These are phyloP conservation scores for Hibiscus syriacus DNA, from an alignment of 345 rosid species.

Conservation along the genomic window DNA sequence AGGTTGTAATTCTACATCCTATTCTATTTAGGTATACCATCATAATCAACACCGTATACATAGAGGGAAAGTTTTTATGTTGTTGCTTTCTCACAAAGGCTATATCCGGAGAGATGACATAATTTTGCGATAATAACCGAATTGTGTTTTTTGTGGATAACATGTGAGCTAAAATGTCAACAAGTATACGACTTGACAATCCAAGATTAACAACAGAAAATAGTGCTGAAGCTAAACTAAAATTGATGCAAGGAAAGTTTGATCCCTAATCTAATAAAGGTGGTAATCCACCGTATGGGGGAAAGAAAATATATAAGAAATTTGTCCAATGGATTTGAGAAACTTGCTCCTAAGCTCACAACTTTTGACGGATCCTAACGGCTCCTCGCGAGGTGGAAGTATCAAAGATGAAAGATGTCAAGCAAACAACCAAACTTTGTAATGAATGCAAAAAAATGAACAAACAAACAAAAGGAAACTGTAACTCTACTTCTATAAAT, in stretches of 20 bases:
- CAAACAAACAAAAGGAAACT: neutral
- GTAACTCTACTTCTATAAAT: neutral
- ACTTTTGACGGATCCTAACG: neutral
- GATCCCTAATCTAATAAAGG: neutral
- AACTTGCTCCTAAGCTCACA: neutral
- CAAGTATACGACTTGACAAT: neutral
- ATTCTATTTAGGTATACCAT: neutral
- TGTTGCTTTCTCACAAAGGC: neutral
- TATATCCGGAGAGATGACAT: neutral
- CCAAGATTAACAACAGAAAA: neutral
- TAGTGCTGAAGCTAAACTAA: neutral
- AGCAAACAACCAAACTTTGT: neutral
- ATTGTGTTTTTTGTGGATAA: neutral
- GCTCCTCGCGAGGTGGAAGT: neutral
- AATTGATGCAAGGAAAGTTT: neutral
- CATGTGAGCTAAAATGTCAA: neutral
- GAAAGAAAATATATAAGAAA: neutral
- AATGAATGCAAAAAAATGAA: neutral
- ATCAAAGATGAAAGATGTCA: neutral
- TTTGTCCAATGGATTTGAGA: neutral
- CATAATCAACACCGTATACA: neutral
- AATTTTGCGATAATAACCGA: neutral
- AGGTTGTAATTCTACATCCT: neutral
- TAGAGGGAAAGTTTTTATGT: neutral
- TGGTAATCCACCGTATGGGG: neutral